A percentile compares a stretch with the other conserved stretches of the same genome.
phyloP scores from a whole-genome alignment of 495 filamentous ascomycete genomes.

The Sphaerosporella brunnea region DNA sequence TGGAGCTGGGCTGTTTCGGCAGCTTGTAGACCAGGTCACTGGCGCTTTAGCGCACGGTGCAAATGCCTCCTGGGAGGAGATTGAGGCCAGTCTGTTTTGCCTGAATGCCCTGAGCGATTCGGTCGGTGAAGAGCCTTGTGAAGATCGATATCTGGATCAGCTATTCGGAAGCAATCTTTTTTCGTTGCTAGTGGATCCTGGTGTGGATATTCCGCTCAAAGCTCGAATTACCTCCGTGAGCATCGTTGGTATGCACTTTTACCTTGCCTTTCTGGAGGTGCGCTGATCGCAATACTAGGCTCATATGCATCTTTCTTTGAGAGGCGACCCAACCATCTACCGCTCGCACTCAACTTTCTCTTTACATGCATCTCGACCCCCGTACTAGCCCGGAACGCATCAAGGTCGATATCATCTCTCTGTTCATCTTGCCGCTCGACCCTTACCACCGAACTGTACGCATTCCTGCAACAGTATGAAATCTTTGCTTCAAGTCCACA shows the following conservation, averaged over 20 bases:
- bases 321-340: constrained; percentile 49
- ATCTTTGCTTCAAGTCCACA: constrained; percentile 41
- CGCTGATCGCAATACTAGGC: too few relatives aligned
- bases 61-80: constrained; percentile 44
- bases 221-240: constrained; percentile 61
- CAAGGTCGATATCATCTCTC: constrained; percentile 58
- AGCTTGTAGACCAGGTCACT: constrained; percentile 48
- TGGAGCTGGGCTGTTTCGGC: constrained; percentile 47
- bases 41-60: constrained; percentile 36
- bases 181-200: constrained; percentile 37
- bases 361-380: constrained; percentile 55
- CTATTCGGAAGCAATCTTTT: constrained; percentile 55
- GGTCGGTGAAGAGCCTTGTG: constrained; percentile 44
- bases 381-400: constrained; percentile 50
- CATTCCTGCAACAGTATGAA: constrained; percentile 63
- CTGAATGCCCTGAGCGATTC: constrained; percentile 60
- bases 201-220: constrained; percentile 41
- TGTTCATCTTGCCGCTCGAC: constrained; percentile 62
- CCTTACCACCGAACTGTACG: constrained; percentile 50
- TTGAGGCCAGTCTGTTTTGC: constrained; percentile 69
- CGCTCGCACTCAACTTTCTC: constrained; percentile 60
- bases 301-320: constrained; percentile 67
- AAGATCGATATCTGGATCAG: constrained; percentile 46
- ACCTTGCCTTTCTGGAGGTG: too few relatives aligned
- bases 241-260: constrained; percentile 43